Evolutionary conservation across 331 rosid species (phyloP), one percentile per base, ranked within the genome.

Genomic region (Saraca asoca): DNA sequence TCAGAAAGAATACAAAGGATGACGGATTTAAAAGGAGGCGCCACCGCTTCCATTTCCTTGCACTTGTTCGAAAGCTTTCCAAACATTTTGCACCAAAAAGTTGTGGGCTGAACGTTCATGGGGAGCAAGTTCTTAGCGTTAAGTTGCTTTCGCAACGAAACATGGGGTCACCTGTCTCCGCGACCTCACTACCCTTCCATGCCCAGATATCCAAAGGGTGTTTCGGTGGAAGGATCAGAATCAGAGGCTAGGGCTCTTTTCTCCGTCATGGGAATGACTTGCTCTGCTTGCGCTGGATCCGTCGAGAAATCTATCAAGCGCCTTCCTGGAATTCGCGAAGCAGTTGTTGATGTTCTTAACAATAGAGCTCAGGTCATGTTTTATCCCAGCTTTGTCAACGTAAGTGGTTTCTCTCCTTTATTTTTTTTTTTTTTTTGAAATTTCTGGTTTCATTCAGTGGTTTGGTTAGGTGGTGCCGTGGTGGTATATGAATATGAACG

Each of bases 251-350:
- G 66, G 44, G 93, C 84, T 0, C 37, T 82, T 18, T 82, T 84
- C 79, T 84, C 89, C n/a, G 94, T 91, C 69, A 15, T 51, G 12
- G 95, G 97, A 37, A 91, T 91, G 97, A 75, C 74, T 9, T 91
- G 97, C 73, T 79, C 95, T 0, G 97, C 97, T 13, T 91, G 97
- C 48, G 89, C 97, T 0, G 97, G 89, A 15, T 85, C 91, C 0
- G 95, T 86, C 4, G 95, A 91, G 78, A 91, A 91, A 71, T 82
- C 84, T 2, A 50, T 91, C 57, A 91, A 91, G 68, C 82, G 97
- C 5, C 94, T 91, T 7, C 88, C 88, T 0, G 97, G 97, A 11
- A 91, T 91, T 51, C 85, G 81, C 0, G 86, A 91, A 72, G 97
- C 97, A 16, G 71, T 71, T 7, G 85, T 88, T 5, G 95, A 88